These are phyloP conservation scores for Daldinia sp. DNA, from an alignment of 2,329 filamentous ascomycete genomes.

Conservation along the genomic window DNA sequence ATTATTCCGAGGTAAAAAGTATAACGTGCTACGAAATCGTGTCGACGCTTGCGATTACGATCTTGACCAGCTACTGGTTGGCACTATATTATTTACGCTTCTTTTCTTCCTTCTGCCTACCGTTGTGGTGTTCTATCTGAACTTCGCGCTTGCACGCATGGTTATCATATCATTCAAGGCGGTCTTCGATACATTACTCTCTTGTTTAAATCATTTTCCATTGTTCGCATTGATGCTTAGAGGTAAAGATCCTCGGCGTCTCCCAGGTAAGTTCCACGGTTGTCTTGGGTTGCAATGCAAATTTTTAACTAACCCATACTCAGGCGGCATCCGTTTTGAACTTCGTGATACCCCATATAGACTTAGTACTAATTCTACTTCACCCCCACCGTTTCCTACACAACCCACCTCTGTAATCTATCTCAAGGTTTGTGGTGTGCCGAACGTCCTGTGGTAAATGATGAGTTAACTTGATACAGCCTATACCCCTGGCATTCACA, in stretches of 20 bases:
- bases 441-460: not conserved
- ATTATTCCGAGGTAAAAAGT: conserved; percentile 96
- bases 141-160: conserved; percentile 94
- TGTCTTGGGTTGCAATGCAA: too few relatives aligned
- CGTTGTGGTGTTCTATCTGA: conserved; percentile 94
- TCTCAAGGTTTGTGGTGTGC: conserved; percentile 70
- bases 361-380: conserved; percentile 49
- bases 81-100: conserved; percentile 94
- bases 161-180: conserved; percentile 94
- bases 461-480: conserved; percentile 57
- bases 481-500: conserved; percentile 86
- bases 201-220: conserved; percentile 96
- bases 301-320: conserved; percentile 16
- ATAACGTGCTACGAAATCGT: conserved; percentile 94
- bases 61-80: conserved; percentile 92
- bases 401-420: conserved; percentile 81
- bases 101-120: conserved; percentile 95
- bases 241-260: conserved; percentile 87
- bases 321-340: conserved; percentile 88
- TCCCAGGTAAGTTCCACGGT: conserved; percentile 72
- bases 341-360: conserved; percentile 75
- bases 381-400: conserved; percentile 34
- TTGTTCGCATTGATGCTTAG: conserved; percentile 96
- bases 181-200: conserved; percentile 86
- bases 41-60: conserved; percentile 99